Evolutionary conservation across 441 rosid genomes (phyloP).

Genomic region (Gossypium davidsonii): DNA sequence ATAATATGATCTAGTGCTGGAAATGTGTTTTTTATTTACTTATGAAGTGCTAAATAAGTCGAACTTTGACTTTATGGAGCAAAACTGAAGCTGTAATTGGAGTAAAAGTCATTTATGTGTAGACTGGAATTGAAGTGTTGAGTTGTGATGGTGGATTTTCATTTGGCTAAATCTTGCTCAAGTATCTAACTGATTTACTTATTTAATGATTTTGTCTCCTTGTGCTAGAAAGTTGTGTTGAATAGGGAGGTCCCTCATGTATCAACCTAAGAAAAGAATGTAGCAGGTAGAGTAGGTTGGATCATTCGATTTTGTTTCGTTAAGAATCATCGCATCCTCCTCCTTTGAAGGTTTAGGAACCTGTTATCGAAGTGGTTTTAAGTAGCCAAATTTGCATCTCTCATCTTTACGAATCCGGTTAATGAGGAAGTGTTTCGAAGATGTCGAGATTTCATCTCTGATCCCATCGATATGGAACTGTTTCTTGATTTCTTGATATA

Average conservation of each 20-base stretch:
- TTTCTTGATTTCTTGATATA: neutral
- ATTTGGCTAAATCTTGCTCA: neutral
- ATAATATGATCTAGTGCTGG: neutral
- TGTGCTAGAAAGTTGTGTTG: neutral
- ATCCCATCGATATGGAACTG: neutral
- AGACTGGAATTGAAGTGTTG: conserved; percentile 1
- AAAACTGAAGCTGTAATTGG: neutral
- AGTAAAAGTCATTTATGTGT: neutral
- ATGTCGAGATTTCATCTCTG: neutral
- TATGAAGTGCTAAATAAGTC: neutral
- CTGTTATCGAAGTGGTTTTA: neutral
- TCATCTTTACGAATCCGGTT: neutral
- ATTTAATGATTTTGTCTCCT: neutral
- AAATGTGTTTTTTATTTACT: neutral
- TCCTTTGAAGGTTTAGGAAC: neutral
- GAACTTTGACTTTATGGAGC: neutral
- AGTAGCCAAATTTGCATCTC: neutral
- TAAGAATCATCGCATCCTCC: neutral
- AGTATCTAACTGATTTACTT: neutral
- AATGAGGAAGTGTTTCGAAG: neutral
- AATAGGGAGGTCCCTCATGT: neutral
- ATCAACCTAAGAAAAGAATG: neutral
- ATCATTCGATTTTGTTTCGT: neutral
- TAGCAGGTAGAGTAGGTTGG: neutral
- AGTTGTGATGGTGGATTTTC: neutral